phyloP scores from a whole-genome alignment of 2,329 filamentous ascomycete genomes.

The Verticillium nubilum region DNA sequence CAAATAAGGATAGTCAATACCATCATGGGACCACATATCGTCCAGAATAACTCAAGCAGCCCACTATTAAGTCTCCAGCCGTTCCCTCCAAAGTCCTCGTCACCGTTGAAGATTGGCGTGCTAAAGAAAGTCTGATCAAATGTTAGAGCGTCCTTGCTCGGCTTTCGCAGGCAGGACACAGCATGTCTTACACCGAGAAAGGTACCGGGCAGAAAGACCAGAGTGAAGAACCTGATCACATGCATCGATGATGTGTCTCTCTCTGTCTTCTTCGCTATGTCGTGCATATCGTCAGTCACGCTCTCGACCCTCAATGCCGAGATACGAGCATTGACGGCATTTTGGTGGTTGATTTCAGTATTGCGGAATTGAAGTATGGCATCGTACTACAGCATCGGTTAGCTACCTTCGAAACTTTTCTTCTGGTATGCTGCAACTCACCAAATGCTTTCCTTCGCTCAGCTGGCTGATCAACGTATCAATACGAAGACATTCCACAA shows the following conservation, averaged over 20 bases:
- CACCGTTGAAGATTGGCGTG: conserved; percentile 1
- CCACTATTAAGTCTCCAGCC: no score
- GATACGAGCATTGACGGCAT: background rate
- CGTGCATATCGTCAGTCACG: conserved; percentile 29
- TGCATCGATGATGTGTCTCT: conserved; percentile 29
- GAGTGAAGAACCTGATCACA: conserved; percentile 22
- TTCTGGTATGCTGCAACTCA: background rate
- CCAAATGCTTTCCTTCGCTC: background rate
- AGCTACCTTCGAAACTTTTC: no score
- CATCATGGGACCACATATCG: no score
- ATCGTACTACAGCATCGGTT: background rate
- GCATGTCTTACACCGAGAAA: conserved; percentile 20
- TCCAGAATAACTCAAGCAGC: no score
- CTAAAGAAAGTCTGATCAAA: conserved; percentile 19
- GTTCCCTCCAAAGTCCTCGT: background rate
- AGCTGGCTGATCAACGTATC: background rate
- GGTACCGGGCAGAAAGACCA: conserved; percentile 23
- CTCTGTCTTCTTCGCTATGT: conserved; percentile 45
- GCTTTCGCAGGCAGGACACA: background rate
- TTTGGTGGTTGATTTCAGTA: background rate
- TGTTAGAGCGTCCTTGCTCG: conserved; percentile 8
- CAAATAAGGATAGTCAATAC: no score
- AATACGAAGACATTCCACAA: background rate
- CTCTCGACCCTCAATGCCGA: background rate
- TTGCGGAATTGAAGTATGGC: background rate